Conservation (phyloP, 768 basidiomycete species). For the Tricholoma hemisulphureum region DNA sequence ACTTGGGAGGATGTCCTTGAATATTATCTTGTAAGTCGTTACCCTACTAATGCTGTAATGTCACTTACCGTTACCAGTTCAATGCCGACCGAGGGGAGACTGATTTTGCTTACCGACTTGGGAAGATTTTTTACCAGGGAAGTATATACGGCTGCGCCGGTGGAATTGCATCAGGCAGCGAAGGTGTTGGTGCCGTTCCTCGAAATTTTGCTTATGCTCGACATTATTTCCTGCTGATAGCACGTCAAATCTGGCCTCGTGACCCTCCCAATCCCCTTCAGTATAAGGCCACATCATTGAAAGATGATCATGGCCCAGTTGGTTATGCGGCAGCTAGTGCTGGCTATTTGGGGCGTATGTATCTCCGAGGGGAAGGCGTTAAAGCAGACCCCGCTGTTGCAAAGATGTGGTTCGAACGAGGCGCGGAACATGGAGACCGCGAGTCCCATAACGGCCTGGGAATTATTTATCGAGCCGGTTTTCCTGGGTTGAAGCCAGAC, state of each 20-base stretch:
- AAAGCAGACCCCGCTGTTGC: slow-evolving; percentile 72
- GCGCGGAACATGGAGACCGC: slow-evolving; percentile 73
- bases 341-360: slow-evolving; percentile 91
- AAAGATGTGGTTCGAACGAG: slow-evolving; percentile 94
- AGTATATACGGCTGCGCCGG: slow-evolving; percentile 80
- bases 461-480: slow-evolving; percentile 88
- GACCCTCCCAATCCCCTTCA: slow-evolving; percentile 62
- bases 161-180: slow-evolving; percentile 83
- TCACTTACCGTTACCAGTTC: slow-evolving; percentile 53
- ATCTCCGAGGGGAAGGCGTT: slow-evolving; percentile 88
- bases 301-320: slow-evolving; percentile 53
- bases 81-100: slow-evolving; percentile 92
- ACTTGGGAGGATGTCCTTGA: slow-evolving; percentile 93
- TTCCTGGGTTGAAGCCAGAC: slow-evolving; percentile 67
- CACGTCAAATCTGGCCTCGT: slow-evolving; percentile 84
- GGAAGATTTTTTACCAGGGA: slow-evolving; percentile 96
- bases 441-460: slow-evolving; percentile 91
- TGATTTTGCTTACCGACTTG: slow-evolving; percentile 87
- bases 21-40: slow-evolving; percentile 71
- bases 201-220: slow-evolving; percentile 75
- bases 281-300: slow-evolving; percentile 37
- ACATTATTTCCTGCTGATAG: slow-evolving; percentile 82
- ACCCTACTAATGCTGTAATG: not conserved
- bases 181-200: slow-evolving; percentile 88
- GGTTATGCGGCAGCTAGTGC: slow-evolving; percentile 77